Percentiles rank a stretch among this genome's conserved stretches.
Conservation (phyloP, 106 monocot species). For the Apostasia shenzhenica region DNA sequence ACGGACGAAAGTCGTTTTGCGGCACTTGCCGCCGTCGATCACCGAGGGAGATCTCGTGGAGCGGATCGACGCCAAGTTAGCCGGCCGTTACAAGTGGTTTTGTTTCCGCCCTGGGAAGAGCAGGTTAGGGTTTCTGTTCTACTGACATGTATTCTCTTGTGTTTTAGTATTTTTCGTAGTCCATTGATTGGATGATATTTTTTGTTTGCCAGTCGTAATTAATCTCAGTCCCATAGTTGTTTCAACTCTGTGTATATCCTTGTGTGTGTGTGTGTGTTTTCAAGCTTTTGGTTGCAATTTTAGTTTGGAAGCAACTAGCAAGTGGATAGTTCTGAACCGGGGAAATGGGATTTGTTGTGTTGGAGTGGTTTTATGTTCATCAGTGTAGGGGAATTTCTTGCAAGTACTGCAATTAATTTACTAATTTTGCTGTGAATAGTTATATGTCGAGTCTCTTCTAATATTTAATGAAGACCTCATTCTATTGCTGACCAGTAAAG, state of each 20-base stretch:
- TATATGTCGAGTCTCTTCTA: not conserved
- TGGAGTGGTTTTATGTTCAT: not conserved
- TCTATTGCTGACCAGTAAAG: not conserved
- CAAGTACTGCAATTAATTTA: not conserved
- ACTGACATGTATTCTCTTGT: not conserved
- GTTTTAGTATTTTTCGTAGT: not conserved
- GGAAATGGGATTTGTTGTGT: not conserved
- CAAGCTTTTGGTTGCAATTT: not conserved
- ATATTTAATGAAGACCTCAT: not conserved
- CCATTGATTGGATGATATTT: not conserved
- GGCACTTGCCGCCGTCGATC: conserved; percentile 81
- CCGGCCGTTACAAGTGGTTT: conserved; percentile 71
- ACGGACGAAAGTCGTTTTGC: conserved; percentile 84
- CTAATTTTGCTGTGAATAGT: not conserved
- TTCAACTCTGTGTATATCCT: not conserved
- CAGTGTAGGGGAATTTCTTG: not conserved
- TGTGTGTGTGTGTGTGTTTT: not conserved
- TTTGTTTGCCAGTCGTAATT: not conserved
- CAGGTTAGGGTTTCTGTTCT: conserved; percentile 29
- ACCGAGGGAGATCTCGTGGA: conserved; percentile 63
- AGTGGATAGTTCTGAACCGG: not conserved
- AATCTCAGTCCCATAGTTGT: not conserved
- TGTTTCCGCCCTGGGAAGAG: conserved; percentile 68
- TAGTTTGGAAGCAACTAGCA: not conserved
- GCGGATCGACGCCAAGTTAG: conserved; percentile 73